phyloP scores from a whole-genome alignment of 495 filamentous ascomycete species.

The Aspergillus sparsus region DNA sequence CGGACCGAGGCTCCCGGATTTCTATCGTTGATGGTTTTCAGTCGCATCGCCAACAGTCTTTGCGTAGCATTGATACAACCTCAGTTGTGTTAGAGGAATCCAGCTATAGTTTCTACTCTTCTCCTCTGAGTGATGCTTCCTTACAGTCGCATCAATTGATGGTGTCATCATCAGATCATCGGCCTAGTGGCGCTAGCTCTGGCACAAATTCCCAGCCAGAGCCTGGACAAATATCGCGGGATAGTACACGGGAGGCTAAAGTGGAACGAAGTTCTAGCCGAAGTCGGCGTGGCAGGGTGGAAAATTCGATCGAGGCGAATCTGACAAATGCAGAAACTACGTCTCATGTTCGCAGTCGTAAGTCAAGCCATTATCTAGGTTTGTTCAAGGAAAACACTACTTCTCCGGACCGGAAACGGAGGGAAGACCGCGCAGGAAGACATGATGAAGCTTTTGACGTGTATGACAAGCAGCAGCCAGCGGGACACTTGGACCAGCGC shows the following conservation, averaged over 20 bases:
- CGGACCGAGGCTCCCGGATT: slow-evolving; percentile 22
- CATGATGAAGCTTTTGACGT: slow-evolving; percentile 33
- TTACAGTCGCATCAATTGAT: slow-evolving; percentile 25
- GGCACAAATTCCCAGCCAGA: slow-evolving; percentile 27
- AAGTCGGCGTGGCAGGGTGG: slow-evolving; percentile 57
- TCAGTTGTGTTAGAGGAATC: slow-evolving; percentile 23
- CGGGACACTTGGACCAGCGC: slow-evolving; percentile 16
- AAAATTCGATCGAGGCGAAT: slow-evolving; percentile 82
- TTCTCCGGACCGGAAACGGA: slow-evolving; percentile 49
- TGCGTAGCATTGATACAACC: slow-evolving; percentile 31
- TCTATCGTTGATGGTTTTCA: slow-evolving; percentile 14
- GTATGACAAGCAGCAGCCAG: slow-evolving; percentile 19
- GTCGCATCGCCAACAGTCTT: slow-evolving; percentile 23
- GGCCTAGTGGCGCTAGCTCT: slow-evolving; percentile 19
- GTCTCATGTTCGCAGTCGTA: slow-evolving; percentile 82
- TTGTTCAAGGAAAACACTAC: slow-evolving; percentile 88
- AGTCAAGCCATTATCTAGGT: slow-evolving; percentile 88
- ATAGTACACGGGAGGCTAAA: slow-evolving; percentile 20
- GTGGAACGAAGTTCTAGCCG: slow-evolving; percentile 46
- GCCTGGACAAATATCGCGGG: slow-evolving; percentile 21
- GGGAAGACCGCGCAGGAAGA: slow-evolving; percentile 37
- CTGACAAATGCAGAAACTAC: slow-evolving; percentile 69
- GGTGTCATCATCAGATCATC: slow-evolving; percentile 24
- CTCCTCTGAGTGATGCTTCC: slow-evolving; percentile 33
- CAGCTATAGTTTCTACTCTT: slow-evolving; percentile 34